Conservation (phyloP, 129 eudicot genomes). For the Gnaphalium uliginosum region DNA sequence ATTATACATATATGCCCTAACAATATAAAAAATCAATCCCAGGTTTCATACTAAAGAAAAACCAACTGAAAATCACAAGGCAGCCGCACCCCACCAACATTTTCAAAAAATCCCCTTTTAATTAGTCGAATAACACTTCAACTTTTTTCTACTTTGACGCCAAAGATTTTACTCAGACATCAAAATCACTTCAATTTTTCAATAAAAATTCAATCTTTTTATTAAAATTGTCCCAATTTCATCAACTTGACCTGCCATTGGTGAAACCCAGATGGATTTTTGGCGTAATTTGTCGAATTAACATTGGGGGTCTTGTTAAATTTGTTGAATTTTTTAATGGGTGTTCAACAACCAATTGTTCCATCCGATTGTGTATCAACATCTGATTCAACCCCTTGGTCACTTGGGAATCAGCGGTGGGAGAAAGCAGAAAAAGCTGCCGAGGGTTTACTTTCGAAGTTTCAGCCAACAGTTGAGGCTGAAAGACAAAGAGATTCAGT, state of each 20-base stretch:
- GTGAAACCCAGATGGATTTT: constrained; percentile 10
- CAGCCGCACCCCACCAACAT: constrained; percentile 26
- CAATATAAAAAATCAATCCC: background rate
- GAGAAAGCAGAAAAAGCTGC: constrained; percentile 58
- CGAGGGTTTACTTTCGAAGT: constrained; percentile 45
- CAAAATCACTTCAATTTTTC: constrained; percentile 8
- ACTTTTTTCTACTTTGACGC: constrained; percentile 14
- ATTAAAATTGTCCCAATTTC: background rate
- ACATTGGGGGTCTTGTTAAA: constrained; percentile 15
- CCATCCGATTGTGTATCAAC: constrained; percentile 15
- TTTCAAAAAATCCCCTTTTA: constrained; percentile 15
- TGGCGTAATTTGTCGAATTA: constrained; percentile 17
- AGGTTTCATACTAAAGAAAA: background rate
- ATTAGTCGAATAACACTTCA: constrained; percentile 12
- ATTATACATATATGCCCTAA: background rate
- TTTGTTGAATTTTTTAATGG: constrained; percentile 14
- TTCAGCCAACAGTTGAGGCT: constrained; percentile 65
- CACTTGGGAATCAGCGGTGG: constrained; percentile 56
- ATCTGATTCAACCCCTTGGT: constrained; percentile 7
- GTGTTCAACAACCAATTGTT: constrained; percentile 33
- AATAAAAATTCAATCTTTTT: constrained; percentile 5
- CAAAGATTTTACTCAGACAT: constrained; percentile 7
- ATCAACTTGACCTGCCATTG: constrained; percentile 22
- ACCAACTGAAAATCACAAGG: background rate
- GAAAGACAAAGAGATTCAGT: constrained; percentile 60